Conservation (phyloP, 257 asterid genomes). For the Salvia rosmarinus region DNA sequence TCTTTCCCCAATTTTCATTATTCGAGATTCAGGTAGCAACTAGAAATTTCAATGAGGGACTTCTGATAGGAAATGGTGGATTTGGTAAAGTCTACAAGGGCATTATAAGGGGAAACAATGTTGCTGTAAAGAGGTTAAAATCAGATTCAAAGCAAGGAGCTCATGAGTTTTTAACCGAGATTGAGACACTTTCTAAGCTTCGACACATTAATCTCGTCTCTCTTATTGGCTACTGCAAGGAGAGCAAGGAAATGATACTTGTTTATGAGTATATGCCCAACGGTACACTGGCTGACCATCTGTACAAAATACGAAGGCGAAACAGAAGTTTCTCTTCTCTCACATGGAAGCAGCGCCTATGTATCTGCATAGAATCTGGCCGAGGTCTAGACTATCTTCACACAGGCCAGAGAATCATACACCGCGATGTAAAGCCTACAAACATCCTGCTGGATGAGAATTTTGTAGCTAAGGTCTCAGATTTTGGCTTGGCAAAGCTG, state of each 20-base stretch:
- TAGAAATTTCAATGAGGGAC: constrained; percentile 19
- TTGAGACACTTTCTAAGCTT: constrained; percentile 24
- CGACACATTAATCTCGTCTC: constrained; percentile 16
- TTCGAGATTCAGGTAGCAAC: constrained; percentile 43
- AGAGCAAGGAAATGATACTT: constrained; percentile 24
- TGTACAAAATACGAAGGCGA: background rate
- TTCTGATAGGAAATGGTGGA: constrained; percentile 10
- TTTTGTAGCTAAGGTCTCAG: constrained; percentile 11
- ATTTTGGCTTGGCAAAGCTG: constrained; percentile 19
- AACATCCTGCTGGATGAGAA: constrained; percentile 12
- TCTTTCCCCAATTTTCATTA: constrained; percentile 47
- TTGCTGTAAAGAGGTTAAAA: constrained; percentile 52
- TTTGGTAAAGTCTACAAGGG: constrained; percentile 30
- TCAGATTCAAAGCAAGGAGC: constrained; percentile 38
- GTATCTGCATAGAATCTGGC: constrained; percentile 13
- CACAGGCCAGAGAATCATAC: constrained; percentile 8
- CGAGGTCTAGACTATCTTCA: constrained; percentile 12
- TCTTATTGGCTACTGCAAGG: constrained; percentile 28
- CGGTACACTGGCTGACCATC: constrained; percentile 31
- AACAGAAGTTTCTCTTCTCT: background rate
- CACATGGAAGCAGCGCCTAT: constrained; percentile 12
- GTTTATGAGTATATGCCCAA: constrained; percentile 24
- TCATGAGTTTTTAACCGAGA: constrained; percentile 24
- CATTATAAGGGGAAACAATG: constrained; percentile 24
- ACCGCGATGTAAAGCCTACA: constrained; percentile 11